These are phyloP conservation scores for Sanghuangporus weigelae DNA, from an alignment of 1,284 basidiomycete species.

Conservation along the genomic window DNA sequence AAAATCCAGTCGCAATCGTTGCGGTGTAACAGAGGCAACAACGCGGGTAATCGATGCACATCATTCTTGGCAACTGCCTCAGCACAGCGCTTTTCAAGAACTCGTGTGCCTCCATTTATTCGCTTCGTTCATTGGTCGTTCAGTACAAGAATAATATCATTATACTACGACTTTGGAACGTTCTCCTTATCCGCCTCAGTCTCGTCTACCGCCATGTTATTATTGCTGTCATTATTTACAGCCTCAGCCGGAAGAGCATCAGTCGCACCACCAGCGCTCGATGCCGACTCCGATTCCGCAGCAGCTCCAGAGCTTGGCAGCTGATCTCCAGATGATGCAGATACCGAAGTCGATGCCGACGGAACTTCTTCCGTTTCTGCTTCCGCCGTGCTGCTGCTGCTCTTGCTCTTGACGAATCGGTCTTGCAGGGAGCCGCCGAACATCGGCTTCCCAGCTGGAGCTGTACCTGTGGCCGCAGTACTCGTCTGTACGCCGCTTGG, in stretches of 20 bases:
- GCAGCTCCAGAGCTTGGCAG: neutral
- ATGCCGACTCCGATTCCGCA: neutral
- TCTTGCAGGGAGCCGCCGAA: slow-evolving; percentile 50
- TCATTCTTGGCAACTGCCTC: neutral
- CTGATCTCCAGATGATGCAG: neutral
- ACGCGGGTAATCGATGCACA: neutral
- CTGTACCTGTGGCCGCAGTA: slow-evolving; percentile 26
- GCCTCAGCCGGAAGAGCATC: slow-evolving; percentile 15
- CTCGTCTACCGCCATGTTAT: slow-evolving; percentile 44
- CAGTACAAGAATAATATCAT: neutral
- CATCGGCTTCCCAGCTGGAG: slow-evolving; percentile 34
- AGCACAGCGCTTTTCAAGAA: neutral
- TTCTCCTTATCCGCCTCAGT: slow-evolving; percentile 56
- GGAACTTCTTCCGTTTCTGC: slow-evolving; percentile 12
- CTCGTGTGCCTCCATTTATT: neutral
- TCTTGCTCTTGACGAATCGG: slow-evolving; percentile 54
- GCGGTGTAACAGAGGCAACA: too few relatives aligned
- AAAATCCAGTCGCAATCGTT: too few relatives aligned
- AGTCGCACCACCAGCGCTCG: neutral
- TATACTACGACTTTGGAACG: neutral
- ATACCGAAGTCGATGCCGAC: neutral
- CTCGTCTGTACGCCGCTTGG: neutral
- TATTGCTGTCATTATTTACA: slow-evolving; percentile 22
- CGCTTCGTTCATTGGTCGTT: neutral
- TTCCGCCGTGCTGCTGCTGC: slow-evolving; percentile 10